phyloP scores from a whole-genome alignment of 345 rosid species.

The Crucihimalaya himalaica region DNA sequence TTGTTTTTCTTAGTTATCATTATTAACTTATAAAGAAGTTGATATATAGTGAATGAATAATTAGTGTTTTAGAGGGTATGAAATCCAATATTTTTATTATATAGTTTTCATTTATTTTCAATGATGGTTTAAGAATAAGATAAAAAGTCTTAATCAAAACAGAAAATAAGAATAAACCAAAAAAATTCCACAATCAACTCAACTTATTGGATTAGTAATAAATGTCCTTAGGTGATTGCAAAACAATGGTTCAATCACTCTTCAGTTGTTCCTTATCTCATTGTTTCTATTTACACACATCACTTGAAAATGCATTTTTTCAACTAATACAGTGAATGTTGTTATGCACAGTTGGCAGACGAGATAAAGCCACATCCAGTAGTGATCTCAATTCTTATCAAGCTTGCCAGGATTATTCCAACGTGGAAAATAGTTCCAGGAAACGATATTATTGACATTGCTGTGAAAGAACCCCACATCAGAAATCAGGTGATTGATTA shows the following conservation, averaged over 20 bases:
- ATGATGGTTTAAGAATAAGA: neutral
- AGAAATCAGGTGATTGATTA: slow-evolving; percentile 57
- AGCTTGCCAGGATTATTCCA: slow-evolving; percentile 55
- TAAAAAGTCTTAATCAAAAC: neutral
- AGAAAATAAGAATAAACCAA: neutral
- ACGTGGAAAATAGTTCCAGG: slow-evolving; percentile 68
- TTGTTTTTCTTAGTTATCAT: neutral
- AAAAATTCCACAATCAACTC: neutral
- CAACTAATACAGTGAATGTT: neutral
- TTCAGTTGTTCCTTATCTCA: neutral
- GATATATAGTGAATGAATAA: neutral
- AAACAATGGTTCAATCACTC: neutral
- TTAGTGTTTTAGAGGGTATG: neutral
- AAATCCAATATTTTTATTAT: neutral
- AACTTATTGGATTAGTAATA: neutral
- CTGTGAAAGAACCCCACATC: slow-evolving; percentile 61
- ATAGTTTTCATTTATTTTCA: neutral
- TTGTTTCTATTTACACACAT: neutral
- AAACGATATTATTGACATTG: slow-evolving; percentile 61
- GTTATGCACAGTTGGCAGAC: slow-evolving; percentile 60
- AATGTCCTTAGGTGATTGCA: neutral
- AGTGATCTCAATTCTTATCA: slow-evolving; percentile 44
- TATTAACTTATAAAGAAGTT: neutral
- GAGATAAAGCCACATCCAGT: slow-evolving; percentile 57
- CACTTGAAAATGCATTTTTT: neutral